Base-by-base conservation (phyloP, 2,329 filamentous ascomycete species). In the Aspergillus fijiensis region DNA sequence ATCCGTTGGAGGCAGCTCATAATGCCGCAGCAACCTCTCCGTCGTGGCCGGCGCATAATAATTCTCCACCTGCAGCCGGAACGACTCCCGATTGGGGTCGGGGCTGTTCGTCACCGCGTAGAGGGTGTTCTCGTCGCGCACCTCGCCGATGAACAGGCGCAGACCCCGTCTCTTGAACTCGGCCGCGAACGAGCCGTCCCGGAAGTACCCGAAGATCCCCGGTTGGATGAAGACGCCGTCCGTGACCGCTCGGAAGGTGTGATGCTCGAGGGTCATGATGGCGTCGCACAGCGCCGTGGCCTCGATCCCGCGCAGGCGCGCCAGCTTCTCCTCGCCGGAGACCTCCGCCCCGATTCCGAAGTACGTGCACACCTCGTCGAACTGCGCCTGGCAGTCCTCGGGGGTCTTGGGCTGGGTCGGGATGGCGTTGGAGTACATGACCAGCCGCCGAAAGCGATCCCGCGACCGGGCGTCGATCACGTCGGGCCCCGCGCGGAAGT, bases 341-440 rank as follows among this genome's bases (percentile, higher is more conserved):
- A 65, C 35, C 2, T 48, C 25, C 2, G 23, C 9, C 0, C 71
- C 51, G 10, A 79, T 71, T 0, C 61, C 49, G 51, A 79, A 77
- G 42, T 75, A 63, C 0, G 63, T 31, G 58, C 77, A 79, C 0
- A 81, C 60, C 58, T 81, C 79, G 16, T 80, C 73, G 57, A 81
- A 81, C 59, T 81, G 80, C 0, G 60, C 62, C 10, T 79, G 74
- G 0, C 72, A 68, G 27, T 79, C 75, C 0, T 65, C 65, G 0
- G 77, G 63, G 0, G 70, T 73, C 14, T 77, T 80, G 0, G 79
- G 78, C 39, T 81, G 78, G 4, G 79, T 76, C 0, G 77, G 78
- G 23, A 81, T 80, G 0, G 78, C 77, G 60, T 81, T 82, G 2
- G 79, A 81, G 50, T 75, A 73, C 74, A 81, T 78, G 59, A 78